Evolutionary conservation across 352 stramenopile species (phyloP).

Genomic region (Phytophthora melonis): DNA sequence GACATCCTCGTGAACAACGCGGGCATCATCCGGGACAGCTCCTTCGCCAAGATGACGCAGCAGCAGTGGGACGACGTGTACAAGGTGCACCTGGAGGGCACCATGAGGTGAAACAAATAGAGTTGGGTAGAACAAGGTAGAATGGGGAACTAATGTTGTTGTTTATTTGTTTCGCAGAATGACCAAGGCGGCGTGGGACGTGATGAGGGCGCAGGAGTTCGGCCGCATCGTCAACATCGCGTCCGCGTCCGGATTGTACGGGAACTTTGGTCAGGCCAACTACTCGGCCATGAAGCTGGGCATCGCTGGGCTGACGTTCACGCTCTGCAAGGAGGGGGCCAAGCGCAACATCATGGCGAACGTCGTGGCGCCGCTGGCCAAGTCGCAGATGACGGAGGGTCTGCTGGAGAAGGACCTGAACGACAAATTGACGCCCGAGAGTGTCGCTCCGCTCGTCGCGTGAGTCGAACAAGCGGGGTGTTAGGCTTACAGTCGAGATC

Average conservation of each 20-base stretch:
- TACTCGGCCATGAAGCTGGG: conserved; percentile 92
- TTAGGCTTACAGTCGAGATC: too few species aligned
- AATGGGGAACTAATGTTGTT: background rate
- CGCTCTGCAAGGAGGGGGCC: conserved; percentile 85
- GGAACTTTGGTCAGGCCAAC: conserved; percentile 92
- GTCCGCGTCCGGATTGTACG: conserved; percentile 86
- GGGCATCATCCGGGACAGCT: conserved; percentile 90
- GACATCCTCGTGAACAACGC: conserved; percentile 96
- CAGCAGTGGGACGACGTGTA: conserved; percentile 88
- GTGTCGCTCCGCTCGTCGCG: conserved; percentile 84
- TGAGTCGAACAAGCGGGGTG: conserved; percentile 17
- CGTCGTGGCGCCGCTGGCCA: conserved; percentile 83
- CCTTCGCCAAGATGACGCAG: conserved; percentile 88
- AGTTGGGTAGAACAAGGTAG: background rate
- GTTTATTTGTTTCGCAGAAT: conserved; percentile 38
- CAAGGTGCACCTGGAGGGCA: conserved; percentile 86
- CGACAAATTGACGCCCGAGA: conserved; percentile 74
- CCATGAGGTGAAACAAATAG: conserved; percentile 57
- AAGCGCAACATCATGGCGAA: conserved; percentile 85
- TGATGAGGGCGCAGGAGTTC: conserved; percentile 84
- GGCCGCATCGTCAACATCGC: conserved; percentile 90
- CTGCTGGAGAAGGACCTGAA: conserved; percentile 77
- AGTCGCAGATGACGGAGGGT: conserved; percentile 87
- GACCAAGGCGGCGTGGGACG: conserved; percentile 80
- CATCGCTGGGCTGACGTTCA: conserved; percentile 93